Percentiles rank a stretch among this genome's conserved stretches.
phyloP scores from a whole-genome alignment of 148 eudicot species.

The Heliosperma pusillum region DNA sequence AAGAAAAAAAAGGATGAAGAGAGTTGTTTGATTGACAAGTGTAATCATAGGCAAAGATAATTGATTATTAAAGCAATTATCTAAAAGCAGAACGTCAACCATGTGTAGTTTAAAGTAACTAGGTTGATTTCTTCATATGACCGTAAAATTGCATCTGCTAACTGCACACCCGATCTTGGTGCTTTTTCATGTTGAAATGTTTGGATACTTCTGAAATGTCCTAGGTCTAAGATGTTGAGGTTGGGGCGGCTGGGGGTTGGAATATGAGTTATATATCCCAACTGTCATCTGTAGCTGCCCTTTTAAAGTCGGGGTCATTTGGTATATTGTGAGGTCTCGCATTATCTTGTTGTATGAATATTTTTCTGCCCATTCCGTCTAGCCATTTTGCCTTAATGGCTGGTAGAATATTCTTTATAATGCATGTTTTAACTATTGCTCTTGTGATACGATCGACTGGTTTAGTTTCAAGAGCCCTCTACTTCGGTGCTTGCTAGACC shows the following conservation, averaged over 20 bases:
- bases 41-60: too few species aligned
- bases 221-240: too few species aligned
- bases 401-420: not conserved
- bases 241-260: too few species aligned
- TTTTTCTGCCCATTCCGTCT: not conserved
- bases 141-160: not conserved
- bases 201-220: not conserved
- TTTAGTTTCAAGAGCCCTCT: not conserved
- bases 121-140: not conserved
- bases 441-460: not conserved
- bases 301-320: not conserved
- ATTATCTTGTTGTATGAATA: too few species aligned
- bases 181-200: not conserved
- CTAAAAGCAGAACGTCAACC: too few species aligned
- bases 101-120: too few species aligned
- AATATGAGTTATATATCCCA: not conserved
- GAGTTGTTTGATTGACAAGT: too few species aligned
- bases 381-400: not conserved
- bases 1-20: too few species aligned
- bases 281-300: not conserved
- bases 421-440: too few species aligned
- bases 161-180: not conserved
- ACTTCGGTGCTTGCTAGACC: not conserved
- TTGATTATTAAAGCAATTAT: too few species aligned
- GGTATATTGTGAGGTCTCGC: not conserved